Base-by-base conservation (phyloP, 352 stramenopile species). In the Peronospora belbahrii region DNA sequence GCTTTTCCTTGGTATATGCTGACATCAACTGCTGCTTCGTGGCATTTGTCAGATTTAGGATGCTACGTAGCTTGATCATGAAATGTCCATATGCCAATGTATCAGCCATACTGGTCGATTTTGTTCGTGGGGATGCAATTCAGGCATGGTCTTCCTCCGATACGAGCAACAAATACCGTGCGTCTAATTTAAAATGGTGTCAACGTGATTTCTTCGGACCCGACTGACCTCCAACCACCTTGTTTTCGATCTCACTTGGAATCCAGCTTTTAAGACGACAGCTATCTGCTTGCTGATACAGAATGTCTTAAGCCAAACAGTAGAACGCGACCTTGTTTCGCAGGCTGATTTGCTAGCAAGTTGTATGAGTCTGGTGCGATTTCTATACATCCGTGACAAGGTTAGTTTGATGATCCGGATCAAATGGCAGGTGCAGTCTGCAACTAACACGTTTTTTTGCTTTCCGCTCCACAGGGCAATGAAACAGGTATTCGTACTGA, bases 71-170 rank as follows among this genome's bases (percentile, higher is more conserved):
- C 11, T 30, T 90, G 10, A 42, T 62, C 2, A 41, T 76, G 10
- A 65, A 70, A 25, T 91, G 79, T 32, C 79, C 76, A 2, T 91
- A 88, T 43, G 76, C 65, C 6, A 91, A 91, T 14, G 72, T 87
- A 9, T 49, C 57, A 7, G 79, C 79, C 4, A 62, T 83, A 13
- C 37, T 91, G 11, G 42, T 91, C 5, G 79, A 91, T 60, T 65
- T 63, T 42, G 42, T 85, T 23, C 70, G 79, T 46, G 46, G 39
- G 5, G 72, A 81, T 32, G 57, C 57, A 14, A 68, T 85, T 8
- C 34, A 49, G 5, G 43, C 25, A 0, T 90, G 74, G 75, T 54
- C 52, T 20, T 61, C 54, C 1, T 37, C 51, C 8, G 44, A 64
- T 10, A 14, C 15, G 4, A 41, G 9, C 3, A 18, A 11, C 2